Evolutionary conservation across 768 basidiomycete species (phyloP).

Genomic region (Boletales sp.): DNA sequence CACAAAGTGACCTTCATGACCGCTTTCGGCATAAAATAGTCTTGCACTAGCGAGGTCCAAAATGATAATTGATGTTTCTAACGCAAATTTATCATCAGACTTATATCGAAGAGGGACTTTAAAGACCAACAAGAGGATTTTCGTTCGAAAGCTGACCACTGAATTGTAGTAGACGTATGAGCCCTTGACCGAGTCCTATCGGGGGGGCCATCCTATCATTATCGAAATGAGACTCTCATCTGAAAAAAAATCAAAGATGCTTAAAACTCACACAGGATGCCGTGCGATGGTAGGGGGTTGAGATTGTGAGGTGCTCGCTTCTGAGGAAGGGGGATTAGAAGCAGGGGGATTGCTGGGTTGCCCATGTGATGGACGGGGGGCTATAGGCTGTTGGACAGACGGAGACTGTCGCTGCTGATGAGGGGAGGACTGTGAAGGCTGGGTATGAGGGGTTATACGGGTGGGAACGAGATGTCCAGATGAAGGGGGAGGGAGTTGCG

Average conservation of each 20-base stretch:
- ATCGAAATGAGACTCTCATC: constrained; percentile 14
- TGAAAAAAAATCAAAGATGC: not conserved
- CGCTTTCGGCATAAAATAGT: constrained; percentile 70
- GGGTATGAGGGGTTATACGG: constrained; percentile 37
- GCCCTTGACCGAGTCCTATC: constrained; percentile 59
- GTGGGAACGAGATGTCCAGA: constrained; percentile 23
- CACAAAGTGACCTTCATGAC: constrained; percentile 80
- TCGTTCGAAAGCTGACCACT: constrained; percentile 62
- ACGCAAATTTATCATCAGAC: not conserved
- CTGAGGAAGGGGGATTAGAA: constrained; percentile 22
- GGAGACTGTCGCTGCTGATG: constrained; percentile 32
- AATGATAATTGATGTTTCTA: constrained; percentile 63
- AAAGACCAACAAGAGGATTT: constrained; percentile 38
- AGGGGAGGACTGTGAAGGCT: constrained; percentile 29
- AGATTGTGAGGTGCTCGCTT: constrained; percentile 31
- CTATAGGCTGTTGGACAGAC: constrained; percentile 34
- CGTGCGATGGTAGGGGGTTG: constrained; percentile 26
- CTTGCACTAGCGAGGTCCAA: constrained; percentile 63
- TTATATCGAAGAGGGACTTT: not conserved
- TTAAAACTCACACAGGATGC: constrained; percentile 30
- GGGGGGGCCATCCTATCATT: constrained; percentile 30
- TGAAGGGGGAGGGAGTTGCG: constrained; percentile 32
- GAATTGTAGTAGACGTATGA: constrained; percentile 64
- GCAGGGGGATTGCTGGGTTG: constrained; percentile 21
- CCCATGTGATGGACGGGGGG: constrained; percentile 35